Evolutionary conservation across 2,329 filamentous ascomycete species (phyloP).

Genomic region (Colletotrichum magnum): DNA sequence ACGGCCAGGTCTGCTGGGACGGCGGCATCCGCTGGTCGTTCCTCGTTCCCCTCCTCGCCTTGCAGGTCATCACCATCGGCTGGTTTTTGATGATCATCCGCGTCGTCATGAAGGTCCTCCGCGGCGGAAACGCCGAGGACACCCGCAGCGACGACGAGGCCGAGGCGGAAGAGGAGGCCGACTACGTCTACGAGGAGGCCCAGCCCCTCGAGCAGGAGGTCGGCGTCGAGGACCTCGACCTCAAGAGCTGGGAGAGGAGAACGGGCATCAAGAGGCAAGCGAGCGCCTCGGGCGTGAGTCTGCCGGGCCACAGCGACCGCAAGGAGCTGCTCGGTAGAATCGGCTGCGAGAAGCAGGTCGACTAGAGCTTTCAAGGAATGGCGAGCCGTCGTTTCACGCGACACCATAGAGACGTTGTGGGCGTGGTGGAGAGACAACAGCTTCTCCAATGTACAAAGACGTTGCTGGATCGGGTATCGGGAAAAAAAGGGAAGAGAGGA

Average conservation of each 20-base stretch:
- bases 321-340: conserved; percentile 88
- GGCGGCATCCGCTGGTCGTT: conserved; percentile 82
- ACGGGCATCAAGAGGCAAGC: conserved; percentile 67
- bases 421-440: not conserved
- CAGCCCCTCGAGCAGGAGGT: conserved; percentile 80
- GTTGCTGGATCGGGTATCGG: not conserved
- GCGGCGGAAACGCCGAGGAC: conserved; percentile 85
- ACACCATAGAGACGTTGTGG: no score
- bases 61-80: conserved; percentile 84
- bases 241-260: conserved; percentile 74
- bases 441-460: conserved; percentile 18
- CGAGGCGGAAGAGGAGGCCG: conserved; percentile 75
- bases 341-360: conserved; percentile 83
- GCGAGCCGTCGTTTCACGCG: not conserved
- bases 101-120: conserved; percentile 85
- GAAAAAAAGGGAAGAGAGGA: not conserved
- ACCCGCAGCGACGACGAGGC: conserved; percentile 88
- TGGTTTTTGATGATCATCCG: conserved; percentile 94
- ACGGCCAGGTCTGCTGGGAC: conserved; percentile 86
- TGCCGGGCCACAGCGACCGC: conserved; percentile 79
- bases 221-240: conserved; percentile 78
- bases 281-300: conserved; percentile 72
- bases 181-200: conserved; percentile 69
- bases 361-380: conserved; percentile 48
- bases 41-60: conserved; percentile 79